Evolutionary conservation across 2,329 filamentous ascomycete genomes (phyloP), one percentile per base, ranked within the genome.

Genomic region (Neopestalotiopsis sp.): DNA sequence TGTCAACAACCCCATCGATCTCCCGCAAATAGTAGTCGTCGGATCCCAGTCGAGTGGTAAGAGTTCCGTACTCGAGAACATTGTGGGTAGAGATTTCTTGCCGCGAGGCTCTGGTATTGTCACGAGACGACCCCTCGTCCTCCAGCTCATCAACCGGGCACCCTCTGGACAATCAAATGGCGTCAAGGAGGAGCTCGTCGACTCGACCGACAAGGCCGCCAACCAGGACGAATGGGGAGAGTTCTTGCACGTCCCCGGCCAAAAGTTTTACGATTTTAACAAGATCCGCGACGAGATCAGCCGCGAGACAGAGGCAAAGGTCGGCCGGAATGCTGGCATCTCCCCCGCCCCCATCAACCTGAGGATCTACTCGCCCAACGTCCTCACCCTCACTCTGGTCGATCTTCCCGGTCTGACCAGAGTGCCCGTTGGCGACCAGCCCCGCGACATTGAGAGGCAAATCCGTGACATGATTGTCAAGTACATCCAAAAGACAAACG

Each of bases 41-140:
- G 96, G 96, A 78, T 98, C 95, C 82, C 96, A 99, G 85, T 99
- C 96, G 24, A 98, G 95, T 82, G 96, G 96, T 84, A 99, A 99
- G 91, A 98, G 94, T 88, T 99, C 96, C 20, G 96, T 99, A 75
- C 84, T 99, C 78, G 96, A 99, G 84, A 99, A 99, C 79, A 99
- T 99, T 78, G 96, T 99, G 69, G 96, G 96, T 69, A 90, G 96
- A 86, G 96, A 99, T 84, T 99, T 99, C 84, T 86, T 99, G 78
- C 96, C 96, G 76, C 94, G 96, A 90, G 96, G 96, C 76, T 97
- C 95, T 73, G 96, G 96, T 82, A 99, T 99, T 80, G 95, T 98
- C 60, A 99, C 96, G 70, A 91, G 96, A 84, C 91, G 96, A 83
- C 96, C 96, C 66, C 93, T 99, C 74, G 93, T 99, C 72, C 91